Evolutionary conservation across 2,329 filamentous ascomycete genomes (phyloP).

Genomic region (Ophiostoma perfectum): DNA sequence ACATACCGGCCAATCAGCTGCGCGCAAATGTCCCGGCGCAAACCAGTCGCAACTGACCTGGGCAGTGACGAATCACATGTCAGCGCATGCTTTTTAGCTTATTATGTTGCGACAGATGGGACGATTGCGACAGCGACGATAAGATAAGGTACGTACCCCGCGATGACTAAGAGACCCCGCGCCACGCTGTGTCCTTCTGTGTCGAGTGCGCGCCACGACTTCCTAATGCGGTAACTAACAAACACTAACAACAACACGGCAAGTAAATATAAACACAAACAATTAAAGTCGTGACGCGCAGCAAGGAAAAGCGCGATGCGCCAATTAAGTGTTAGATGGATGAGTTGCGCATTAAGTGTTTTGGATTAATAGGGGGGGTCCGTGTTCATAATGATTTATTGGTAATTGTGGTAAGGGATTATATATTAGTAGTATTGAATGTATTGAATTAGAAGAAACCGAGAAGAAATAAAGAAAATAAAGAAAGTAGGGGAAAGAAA

Average conservation of each 20-base stretch:
- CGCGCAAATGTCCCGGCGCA: not conserved
- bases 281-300: slow-evolving; percentile 8
- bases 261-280: not conserved
- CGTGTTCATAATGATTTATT: too few species aligned
- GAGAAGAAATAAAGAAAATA: not conserved
- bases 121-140: not conserved
- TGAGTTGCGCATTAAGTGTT: not conserved
- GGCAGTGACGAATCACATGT: slow-evolving; percentile 8
- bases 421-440: too few species aligned
- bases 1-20: not conserved
- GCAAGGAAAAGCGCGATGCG: not conserved
- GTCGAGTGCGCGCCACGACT: not conserved
- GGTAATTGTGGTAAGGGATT: too few species aligned
- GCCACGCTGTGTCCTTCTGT: not conserved
- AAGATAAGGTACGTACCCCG: slow-evolving; percentile 13
- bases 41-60: not conserved
- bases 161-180: slow-evolving; percentile 10
- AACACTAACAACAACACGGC: slow-evolving; percentile 4
- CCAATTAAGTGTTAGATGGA: not conserved
- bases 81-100: not conserved
- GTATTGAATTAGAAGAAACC: too few species aligned
- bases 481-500: too few species aligned
- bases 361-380: not conserved
- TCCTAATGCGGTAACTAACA: not conserved
- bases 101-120: not conserved